Evolutionary conservation across 2,329 filamentous ascomycete genomes (phyloP).

Genomic region (Claviceps sp.): DNA sequence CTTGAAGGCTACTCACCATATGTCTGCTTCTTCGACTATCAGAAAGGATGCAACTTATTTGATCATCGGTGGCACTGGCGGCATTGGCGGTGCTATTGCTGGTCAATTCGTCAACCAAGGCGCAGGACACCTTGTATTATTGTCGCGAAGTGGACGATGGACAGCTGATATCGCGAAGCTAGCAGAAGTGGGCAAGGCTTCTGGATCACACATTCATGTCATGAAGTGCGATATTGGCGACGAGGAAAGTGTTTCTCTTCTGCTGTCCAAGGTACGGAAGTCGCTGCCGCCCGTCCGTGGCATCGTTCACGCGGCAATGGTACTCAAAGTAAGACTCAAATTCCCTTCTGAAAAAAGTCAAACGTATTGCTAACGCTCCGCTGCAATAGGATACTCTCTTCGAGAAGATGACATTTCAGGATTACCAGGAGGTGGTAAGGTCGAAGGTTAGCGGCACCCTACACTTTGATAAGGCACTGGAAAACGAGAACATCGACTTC

Average conservation of each 20-base stretch:
- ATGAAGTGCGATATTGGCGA: constrained; percentile 36
- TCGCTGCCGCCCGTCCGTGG: constrained; percentile 27
- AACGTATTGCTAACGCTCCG: neutral
- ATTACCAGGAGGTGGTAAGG: constrained; percentile 33
- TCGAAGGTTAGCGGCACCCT: constrained; percentile 40
- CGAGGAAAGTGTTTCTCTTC: constrained; percentile 13
- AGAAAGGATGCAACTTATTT: constrained; percentile 32
- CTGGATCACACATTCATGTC: constrained; percentile 31
- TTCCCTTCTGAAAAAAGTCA: no score
- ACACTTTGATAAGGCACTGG: constrained; percentile 37
- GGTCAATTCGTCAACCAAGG: constrained; percentile 35
- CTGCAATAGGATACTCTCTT: constrained; percentile 30
- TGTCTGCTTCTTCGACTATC: constrained; percentile 10
- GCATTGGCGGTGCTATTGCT: constrained; percentile 34
- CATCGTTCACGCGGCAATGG: constrained; percentile 33
- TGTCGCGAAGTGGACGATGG: constrained; percentile 32
- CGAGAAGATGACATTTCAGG: constrained; percentile 37
- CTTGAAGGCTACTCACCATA: constrained; percentile 11
- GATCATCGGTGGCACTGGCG: constrained; percentile 37
- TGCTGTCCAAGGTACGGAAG: constrained; percentile 12
- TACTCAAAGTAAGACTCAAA: constrained; percentile 17
- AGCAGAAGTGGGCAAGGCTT: constrained; percentile 21
- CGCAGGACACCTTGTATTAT: constrained; percentile 32
- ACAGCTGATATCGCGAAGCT: constrained; percentile 27
- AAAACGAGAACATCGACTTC: constrained; percentile 31